These are phyloP conservation scores for Funneliformis caledonium DNA, from an alignment of 371 early-diverging fungal genomes.

Conservation along the genomic window DNA sequence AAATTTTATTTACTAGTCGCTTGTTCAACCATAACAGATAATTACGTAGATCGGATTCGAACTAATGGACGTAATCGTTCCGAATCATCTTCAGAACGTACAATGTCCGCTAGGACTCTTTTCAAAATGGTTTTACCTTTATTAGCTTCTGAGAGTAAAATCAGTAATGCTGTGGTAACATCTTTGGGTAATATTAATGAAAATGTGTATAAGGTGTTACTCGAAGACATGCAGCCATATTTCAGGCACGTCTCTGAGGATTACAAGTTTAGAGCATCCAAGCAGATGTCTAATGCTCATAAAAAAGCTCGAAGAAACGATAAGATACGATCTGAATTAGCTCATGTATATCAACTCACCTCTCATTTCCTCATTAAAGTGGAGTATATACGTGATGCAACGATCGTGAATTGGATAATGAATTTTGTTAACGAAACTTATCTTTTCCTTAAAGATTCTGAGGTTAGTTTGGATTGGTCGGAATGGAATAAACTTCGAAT, in stretches of 20 bases:
- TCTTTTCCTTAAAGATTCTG: slow-evolving; percentile 67
- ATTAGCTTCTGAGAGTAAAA: slow-evolving; percentile 71
- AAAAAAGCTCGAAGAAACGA: slow-evolving; percentile 60
- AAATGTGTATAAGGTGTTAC: slow-evolving; percentile 67
- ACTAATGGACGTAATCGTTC: slow-evolving; percentile 51
- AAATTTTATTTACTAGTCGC: slow-evolving; percentile 72
- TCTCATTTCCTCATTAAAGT: slow-evolving; percentile 68
- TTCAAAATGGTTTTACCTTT: slow-evolving; percentile 68
- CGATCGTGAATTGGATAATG: slow-evolving; percentile 65
- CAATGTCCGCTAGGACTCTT: slow-evolving; percentile 62
- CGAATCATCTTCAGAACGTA: slow-evolving; percentile 54
- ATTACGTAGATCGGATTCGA: slow-evolving; percentile 33
- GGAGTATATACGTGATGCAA: slow-evolving; percentile 65
- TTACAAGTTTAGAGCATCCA: slow-evolving; percentile 47
- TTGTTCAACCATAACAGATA: slow-evolving; percentile 62
- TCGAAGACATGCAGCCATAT: slow-evolving; percentile 70
- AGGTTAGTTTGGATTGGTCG: slow-evolving; percentile 87
- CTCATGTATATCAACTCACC: slow-evolving; percentile 74
- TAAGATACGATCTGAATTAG: slow-evolving; percentile 74
- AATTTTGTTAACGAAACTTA: slow-evolving; percentile 76
- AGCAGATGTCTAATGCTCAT: slow-evolving; percentile 19
- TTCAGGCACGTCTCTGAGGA: slow-evolving; percentile 73
- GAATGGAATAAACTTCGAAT: slow-evolving; percentile 86
- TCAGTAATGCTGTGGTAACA: slow-evolving; percentile 71
- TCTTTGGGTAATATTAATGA: slow-evolving; percentile 75